These are phyloP conservation scores for Tuber borchii DNA, from an alignment of 495 filamentous ascomycete genomes.

Conservation along the genomic window DNA sequence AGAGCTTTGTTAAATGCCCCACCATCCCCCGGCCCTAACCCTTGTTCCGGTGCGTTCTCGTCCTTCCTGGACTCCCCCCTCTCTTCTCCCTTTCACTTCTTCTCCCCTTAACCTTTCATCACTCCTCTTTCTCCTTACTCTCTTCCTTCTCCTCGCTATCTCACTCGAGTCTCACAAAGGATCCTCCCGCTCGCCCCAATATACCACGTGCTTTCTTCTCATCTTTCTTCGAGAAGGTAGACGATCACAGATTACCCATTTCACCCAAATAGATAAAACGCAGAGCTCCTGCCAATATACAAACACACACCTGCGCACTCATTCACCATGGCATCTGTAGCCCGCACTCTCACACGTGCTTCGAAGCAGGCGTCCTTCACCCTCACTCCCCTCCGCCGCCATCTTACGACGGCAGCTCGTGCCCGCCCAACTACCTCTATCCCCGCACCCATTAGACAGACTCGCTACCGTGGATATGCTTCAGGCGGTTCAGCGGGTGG, in stretches of 20 bases:
- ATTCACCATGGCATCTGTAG: conserved; percentile 54
- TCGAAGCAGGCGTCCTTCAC: conserved; percentile 16
- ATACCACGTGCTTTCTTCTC: conserved; percentile 31
- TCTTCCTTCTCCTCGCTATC: conserved; percentile 25
- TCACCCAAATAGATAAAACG: background rate
- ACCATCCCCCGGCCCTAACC: conserved; percentile 21
- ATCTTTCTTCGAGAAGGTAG: conserved; percentile 12
- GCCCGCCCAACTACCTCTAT: conserved; percentile 48
- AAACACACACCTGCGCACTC: background rate
- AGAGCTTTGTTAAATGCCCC: background rate
- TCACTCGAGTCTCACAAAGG: conserved; percentile 30
- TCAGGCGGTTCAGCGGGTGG: conserved; percentile 55
- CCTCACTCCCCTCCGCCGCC: conserved; percentile 32
- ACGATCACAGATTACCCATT: background rate
- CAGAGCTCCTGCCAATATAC: background rate
- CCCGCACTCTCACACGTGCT: conserved; percentile 50
- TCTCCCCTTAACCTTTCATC: conserved; percentile 4
- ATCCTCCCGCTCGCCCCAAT: conserved; percentile 19
- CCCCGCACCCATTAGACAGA: conserved; percentile 48
- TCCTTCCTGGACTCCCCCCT: conserved; percentile 26
- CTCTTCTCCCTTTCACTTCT: conserved; percentile 4
- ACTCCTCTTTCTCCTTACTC: conserved; percentile 16
- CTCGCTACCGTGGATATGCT: conserved; percentile 58
- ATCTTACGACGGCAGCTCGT: conserved; percentile 23
- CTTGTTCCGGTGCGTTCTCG: conserved; percentile 24